Evolutionary conservation across 768 basidiomycete genomes (phyloP), one percentile per base, ranked within the genome.

Genomic region (Psilocybe cyanescens): DNA sequence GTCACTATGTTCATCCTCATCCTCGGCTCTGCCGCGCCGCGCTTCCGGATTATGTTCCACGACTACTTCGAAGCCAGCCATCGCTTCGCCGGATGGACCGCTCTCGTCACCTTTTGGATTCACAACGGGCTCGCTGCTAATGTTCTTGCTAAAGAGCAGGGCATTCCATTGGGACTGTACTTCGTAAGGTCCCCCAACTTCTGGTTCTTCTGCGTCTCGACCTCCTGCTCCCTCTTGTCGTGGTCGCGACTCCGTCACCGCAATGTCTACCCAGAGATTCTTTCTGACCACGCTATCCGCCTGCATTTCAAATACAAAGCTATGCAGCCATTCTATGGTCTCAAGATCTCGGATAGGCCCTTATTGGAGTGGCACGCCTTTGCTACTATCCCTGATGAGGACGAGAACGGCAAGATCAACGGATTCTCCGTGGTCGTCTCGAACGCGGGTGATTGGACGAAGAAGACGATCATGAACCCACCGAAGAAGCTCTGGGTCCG

Each of bases 361-460:
- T 72, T 84, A 17, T 56, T 78, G 12, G 82, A 85, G 66, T 83
- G 82, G 82, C 82, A 83, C 66, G 77, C 78, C 0, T 83, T 83
- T 62, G 83, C 81, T 1, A 79, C 79, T 14, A 74, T 75, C 60
- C 72, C 75, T 3, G 62, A 75, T 74, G 70, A 74, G n/a, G 74
- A 72, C 58, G 67, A 70, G 41, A 68, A 70, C 46, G 77, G 74
- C 45, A 71, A 74, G 49, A 67, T 70, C 55, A 76, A 75, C 52
- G 81, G 79, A 0, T 85, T 80, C 69, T 84, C 83, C 17, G 71
- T 83, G 31, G 80, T 86, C 9, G 82, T 86, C 8, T 83, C 82
- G 4, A 78, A 78, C 28, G 84, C 85, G 3, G 85, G 85, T 30
- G 84, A 87, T 66, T 86, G 85, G 85, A 87, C 85, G 1, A 70